Evolutionary conservation across 2,329 filamentous ascomycete genomes (phyloP), one percentile per base, ranked within the genome.

Genomic region (Cercospora janseana): DNA sequence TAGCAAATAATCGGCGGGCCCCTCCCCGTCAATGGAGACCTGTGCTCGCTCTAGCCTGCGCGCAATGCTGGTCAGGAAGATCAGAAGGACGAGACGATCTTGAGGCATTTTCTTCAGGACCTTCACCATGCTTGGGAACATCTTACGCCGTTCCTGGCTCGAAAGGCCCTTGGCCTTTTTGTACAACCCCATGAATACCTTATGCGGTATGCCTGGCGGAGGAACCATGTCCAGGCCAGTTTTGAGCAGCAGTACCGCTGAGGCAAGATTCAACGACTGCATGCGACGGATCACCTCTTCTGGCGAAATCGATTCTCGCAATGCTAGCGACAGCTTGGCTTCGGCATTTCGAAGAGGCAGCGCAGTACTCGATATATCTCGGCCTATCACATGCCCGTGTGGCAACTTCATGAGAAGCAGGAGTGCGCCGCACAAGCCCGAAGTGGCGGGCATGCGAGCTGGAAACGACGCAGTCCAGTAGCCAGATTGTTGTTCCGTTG

Each of bases 31-130:
- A 15, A 58, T 51, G 15, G 50, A 45, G 13, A 55, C 24, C 5
- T 29, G 40, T 18, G 44, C 26, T 7, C 34, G 43, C 20, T 53
- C 43, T 8, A 58, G 41, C 20, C 43, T 46, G 26, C 50, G 49
- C 15, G 55, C 52, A 20, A 58, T 32, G 12, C 46, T 28, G 6
- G 51, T 47, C 9, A 54, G 35, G 50, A 58, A 58, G 49, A 58
- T 58, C 13, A 58, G 40, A 9, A 45, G 40, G 6, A 52, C 52
- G 24, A 53, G 34, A 8, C 32, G 40, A 3, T 58, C 52, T 16
- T 52, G 47, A 35, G 55, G 55, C 15, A 58, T 46, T 26, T 49
- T 51, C 26, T 51, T 52, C 43, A 58, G 43, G 24, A 51, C 40
- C 37, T 54, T 55, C 9, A 52, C 32, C 15, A 58, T 28, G 37